Percentiles rank a stretch among this genome's conserved stretches.
Conservation (phyloP, 257 asterid genomes). For the Rhazya stricta region DNA sequence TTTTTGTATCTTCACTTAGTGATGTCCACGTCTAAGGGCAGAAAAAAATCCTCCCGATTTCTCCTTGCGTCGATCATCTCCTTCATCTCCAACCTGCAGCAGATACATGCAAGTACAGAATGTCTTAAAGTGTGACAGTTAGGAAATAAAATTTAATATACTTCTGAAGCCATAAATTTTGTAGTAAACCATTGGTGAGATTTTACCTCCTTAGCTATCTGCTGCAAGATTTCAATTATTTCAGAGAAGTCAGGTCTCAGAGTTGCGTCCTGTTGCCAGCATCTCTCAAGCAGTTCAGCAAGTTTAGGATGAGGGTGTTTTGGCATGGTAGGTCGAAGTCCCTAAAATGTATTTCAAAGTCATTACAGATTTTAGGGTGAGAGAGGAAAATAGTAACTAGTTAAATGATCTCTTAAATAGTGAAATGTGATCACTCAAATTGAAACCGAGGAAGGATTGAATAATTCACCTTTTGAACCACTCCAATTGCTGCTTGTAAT, state of each 20-base stretch:
- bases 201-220: conserved; percentile 68
- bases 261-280: conserved; percentile 92
- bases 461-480: conserved; percentile 79
- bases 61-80: conserved; percentile 66
- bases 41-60: conserved; percentile 85
- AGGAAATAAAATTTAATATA: neutral
- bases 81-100: conserved; percentile 71
- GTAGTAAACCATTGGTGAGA: neutral
- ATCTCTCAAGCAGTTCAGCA: conserved; percentile 79
- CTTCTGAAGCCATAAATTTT: neutral
- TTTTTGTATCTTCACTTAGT: conserved; percentile 24
- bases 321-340: conserved; percentile 83
- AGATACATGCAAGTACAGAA: conserved; percentile 3
- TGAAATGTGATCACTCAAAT: neutral
- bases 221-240: conserved; percentile 55
- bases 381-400: neutral
- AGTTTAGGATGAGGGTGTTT: conserved; percentile 67
- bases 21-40: conserved; percentile 65
- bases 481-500: conserved; percentile 96
- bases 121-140: neutral
- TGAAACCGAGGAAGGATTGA: neutral
- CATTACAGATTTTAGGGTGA: neutral
- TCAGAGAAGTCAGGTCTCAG: conserved; percentile 82
- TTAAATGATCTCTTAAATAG: too few relatives aligned
- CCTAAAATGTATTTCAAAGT: conserved; percentile 37